Evolutionary conservation across 2,329 filamentous ascomycete genomes (phyloP).

Genomic region (Penicillium aurantiogriseum): DNA sequence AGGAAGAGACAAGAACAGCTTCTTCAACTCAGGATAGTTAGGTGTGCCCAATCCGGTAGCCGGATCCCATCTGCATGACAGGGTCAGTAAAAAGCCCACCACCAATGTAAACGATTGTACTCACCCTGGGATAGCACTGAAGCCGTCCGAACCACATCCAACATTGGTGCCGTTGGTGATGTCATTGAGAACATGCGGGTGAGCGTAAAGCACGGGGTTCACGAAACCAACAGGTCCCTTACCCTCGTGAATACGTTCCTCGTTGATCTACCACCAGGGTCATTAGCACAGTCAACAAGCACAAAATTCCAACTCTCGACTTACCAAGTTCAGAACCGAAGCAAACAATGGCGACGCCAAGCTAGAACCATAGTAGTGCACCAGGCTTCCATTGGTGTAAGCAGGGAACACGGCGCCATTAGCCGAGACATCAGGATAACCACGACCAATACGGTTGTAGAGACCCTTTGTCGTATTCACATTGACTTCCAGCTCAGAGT

Average conservation of each 20-base stretch:
- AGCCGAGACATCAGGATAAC: constrained; percentile 52
- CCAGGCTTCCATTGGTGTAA: constrained; percentile 16
- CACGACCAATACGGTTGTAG: constrained; percentile 49
- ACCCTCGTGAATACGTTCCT: constrained; percentile 47
- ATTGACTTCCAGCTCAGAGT: constrained; percentile 33
- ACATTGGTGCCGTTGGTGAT: constrained; percentile 42
- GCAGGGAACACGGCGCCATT: constrained; percentile 38
- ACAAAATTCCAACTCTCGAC: not conserved
- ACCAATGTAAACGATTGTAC: not conserved
- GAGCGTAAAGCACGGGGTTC: constrained; percentile 46
- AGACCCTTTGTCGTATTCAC: constrained; percentile 39
- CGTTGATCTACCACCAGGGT: constrained; percentile 42
- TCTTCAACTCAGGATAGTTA: constrained; percentile 31
- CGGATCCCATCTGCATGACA: constrained; percentile 28
- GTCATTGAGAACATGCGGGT: constrained; percentile 40
- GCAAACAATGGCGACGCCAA: constrained; percentile 32
- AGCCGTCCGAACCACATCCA: constrained; percentile 30
- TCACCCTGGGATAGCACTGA: constrained; percentile 27
- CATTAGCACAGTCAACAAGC: not conserved
- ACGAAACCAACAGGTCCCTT: constrained; percentile 54
- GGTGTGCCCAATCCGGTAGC: constrained; percentile 35
- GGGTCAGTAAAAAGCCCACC: not conserved
- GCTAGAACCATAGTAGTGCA: constrained; percentile 30
- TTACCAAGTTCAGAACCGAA: constrained; percentile 31
- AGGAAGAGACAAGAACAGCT: constrained; percentile 28